Base-by-base conservation (phyloP, 768 basidiomycete species). In the Trametes maxima region DNA sequence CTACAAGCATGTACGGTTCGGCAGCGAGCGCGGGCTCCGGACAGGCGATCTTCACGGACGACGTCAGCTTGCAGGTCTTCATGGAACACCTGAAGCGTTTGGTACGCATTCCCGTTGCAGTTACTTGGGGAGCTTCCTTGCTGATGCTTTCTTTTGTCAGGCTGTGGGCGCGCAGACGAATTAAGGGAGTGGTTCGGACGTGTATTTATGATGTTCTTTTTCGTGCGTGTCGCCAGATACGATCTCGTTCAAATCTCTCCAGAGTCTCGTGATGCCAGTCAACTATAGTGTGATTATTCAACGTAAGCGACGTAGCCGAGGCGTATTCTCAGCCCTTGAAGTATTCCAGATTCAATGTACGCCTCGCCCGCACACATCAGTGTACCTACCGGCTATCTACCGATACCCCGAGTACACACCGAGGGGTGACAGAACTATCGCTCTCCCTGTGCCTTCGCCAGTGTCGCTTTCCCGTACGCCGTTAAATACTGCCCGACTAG, bases 31-130 rank as follows among this genome's bases (percentile, higher is more conserved):
- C 84, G 11, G 81, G 81, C 10, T 77, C 84, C 2, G 95, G 95
- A 5, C 91, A 94, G 74, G 92, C 94, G 16, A 98, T 99, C 74
- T 97, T 98, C 74, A 99, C 97, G 57, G 97, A 98, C 72, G 96
- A 99, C 74, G 96, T 98, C 64, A 97, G 94, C 73, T 83, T 98
- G 76, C 93, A 95, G 74, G 91, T 95, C 57, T 96, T 97, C 80
- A 95, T 95, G 95, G 95, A 97, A 70, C 92, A 95, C 78, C 78
- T 98, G 76, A 97, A 96, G 75, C 87, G 94, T 70, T 76, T 98
- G 79, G 95, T 89, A 68, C 70, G 87, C 78, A 17, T 51, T 21
- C 8, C 17, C 22, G 44, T 13, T 28, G 13, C 13, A 19, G 19
- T 43, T 14, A 13, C 37, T n/a, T n/a, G n/a, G 8, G n/a, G 44